phyloP scores from a whole-genome alignment of 148 eudicot species.

The Silene conica region DNA sequence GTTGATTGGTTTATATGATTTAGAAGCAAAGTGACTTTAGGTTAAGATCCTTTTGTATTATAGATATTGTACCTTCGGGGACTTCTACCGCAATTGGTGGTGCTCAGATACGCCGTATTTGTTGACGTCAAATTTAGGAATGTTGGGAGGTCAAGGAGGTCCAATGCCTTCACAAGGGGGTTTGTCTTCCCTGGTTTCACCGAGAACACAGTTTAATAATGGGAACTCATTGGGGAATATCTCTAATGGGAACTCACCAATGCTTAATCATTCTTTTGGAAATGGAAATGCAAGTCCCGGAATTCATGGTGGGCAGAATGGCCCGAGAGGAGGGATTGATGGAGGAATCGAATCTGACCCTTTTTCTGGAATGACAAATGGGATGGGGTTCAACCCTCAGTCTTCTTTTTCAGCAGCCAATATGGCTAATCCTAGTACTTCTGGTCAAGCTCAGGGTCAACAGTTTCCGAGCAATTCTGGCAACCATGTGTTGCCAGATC shows the following conservation, averaged over 20 bases:
- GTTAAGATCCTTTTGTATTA: constrained; percentile 11
- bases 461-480: constrained; percentile 39
- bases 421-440: constrained; percentile 40
- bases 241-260: constrained; percentile 56
- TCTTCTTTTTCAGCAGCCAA: constrained; percentile 45
- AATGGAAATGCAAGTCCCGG: constrained; percentile 57
- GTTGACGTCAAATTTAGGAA: constrained; percentile 67
- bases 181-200: constrained; percentile 64
- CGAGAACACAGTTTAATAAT: constrained; percentile 68
- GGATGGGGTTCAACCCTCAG: constrained; percentile 60
- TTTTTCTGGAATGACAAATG: constrained; percentile 57
- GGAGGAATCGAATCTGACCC: constrained; percentile 66
- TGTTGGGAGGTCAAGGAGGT: constrained; percentile 76
- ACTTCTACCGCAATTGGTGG: constrained; percentile 79
- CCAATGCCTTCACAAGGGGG: constrained; percentile 57
- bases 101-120: constrained; percentile 56
- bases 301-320: constrained; percentile 42
- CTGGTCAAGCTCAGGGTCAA: constrained; percentile 40
- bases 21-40: constrained; percentile 19
- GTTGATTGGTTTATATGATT: constrained; percentile 7
- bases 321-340: constrained; percentile 52
- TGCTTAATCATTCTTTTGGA: constrained; percentile 72
- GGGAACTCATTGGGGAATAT: constrained; percentile 72
- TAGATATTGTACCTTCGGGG: constrained; percentile 73
- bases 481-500: constrained; percentile 61